Base-by-base conservation (phyloP, 2,329 filamentous ascomycete genomes). In the Pyrenophora graminea region DNA sequence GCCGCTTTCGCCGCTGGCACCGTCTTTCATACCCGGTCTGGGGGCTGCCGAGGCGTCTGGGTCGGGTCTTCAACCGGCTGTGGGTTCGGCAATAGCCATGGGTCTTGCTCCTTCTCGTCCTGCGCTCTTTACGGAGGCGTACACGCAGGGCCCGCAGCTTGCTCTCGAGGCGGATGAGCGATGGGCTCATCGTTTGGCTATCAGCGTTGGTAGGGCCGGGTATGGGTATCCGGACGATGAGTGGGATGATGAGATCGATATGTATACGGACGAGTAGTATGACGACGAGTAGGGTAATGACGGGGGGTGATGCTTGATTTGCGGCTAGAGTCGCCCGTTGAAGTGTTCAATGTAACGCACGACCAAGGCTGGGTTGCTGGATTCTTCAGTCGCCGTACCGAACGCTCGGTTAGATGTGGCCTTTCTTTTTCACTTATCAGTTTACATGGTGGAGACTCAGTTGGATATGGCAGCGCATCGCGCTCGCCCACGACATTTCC, bases 111-210 rank as follows among this genome's bases (percentile, higher is more conserved):
- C 13, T 6, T 45, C 48, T 2, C 36, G 36, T 2, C 48, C 48
- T 2, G 18, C 34, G n/a, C n/a, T 45, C 7, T 19, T 51, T 12
- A 51, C 31, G 2, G 13, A 51, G 6, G 48, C 48, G 10, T 45
- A 51, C 18, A 51, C 37, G 2, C 31, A 34, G 3, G 30, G 30
- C 2, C 27, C 6, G 2, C 37, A 44, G 6, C 13, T 39, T n/a
- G 8, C 17, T 3, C 13, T 10, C n/a, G 9, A 13, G 10, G 44
- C 44, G 5, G 44, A 46, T 31, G 19, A 33, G 2, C 27, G 27
- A 3, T 30, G 27, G 27, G 10, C 27, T 9, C 9, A 9, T 30
- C 9, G 27, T 30, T 10, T 30, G 3, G 27, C 27, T 7, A 9
- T 9, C 2, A 5, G 4, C 12, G 9, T 30, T 13, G 27, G 4